Percentiles rank a stretch among this genome's conserved stretches.
These are phyloP conservation scores for Maudiozyma saulgeensis DNA, from an alignment of 805 yeast species.

Conservation along the genomic window DNA sequence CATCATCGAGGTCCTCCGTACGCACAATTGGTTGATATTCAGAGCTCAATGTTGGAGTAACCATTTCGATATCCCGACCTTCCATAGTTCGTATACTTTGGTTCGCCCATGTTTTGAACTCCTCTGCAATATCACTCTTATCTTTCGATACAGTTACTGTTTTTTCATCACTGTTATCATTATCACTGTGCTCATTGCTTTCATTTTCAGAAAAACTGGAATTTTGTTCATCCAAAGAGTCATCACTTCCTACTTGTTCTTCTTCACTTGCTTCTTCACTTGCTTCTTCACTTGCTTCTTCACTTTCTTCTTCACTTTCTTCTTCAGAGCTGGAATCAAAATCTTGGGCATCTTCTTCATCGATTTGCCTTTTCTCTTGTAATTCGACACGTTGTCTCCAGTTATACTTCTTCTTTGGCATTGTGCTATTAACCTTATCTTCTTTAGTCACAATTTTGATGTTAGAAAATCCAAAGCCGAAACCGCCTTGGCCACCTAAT, in stretches of 20 bases:
- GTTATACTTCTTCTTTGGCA: conserved; percentile 48
- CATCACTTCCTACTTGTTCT: conserved; percentile 8
- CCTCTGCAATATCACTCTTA: conserved; percentile 37
- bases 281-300: too few species aligned
- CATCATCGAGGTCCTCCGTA: conserved; percentile 63
- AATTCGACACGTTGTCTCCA: conserved; percentile 58
- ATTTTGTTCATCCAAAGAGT: neutral
- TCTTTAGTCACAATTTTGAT: conserved; percentile 38
- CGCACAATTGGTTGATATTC: conserved; percentile 50
- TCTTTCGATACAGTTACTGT: conserved; percentile 12
- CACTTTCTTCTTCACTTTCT: conserved; percentile 23
- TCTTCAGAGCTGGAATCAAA: conserved; percentile 35
- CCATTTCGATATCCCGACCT: conserved; percentile 47
- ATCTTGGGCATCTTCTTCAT: conserved; percentile 52
- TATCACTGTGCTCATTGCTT: conserved; percentile 14
- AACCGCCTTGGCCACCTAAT: conserved; percentile 47
- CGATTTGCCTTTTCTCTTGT: conserved; percentile 36
- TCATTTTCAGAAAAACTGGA: neutral
- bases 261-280: conserved; percentile 10
- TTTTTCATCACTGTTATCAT: conserved; percentile 19
- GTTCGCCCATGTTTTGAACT: conserved; percentile 87
- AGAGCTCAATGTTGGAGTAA: conserved; percentile 39
- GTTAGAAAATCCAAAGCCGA: conserved; percentile 59
- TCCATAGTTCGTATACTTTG: conserved; percentile 54
- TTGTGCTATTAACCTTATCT: conserved; percentile 3